Evolutionary conservation across 495 filamentous ascomycete species (phyloP), one percentile per base, ranked within the genome.

Genomic region (Penicillium roqueforti): DNA sequence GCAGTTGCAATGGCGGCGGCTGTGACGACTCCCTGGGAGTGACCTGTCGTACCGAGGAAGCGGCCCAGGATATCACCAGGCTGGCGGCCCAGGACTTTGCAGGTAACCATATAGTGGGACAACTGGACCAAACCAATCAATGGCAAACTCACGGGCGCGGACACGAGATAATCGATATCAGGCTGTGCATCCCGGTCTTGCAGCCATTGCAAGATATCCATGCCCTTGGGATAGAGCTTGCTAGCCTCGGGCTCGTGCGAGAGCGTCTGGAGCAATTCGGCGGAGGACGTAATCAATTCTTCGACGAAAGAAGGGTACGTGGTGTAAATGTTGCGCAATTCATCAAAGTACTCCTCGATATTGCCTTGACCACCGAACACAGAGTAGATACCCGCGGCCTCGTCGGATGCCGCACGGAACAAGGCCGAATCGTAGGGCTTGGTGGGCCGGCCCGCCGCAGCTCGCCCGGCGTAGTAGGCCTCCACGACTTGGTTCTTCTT

Each of bases 321-420:
- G 42, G 79, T 82, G 76, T 92, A 95, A 29, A 97, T 78, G 68
- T 92, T 87, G 34, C 92, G 84, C 37, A 99, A 81, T 73, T 99
- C 95, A 51, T 97, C 92, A 66, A 97, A 99, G 72, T 97, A 99
- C 70, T 97, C 95, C 68, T 97, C 91, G 54, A 97, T 97, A 69
- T 97, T 99, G 49, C 95, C 95, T 68, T 99, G 95, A n/a, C 95
- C 95, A 41, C 95, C 95, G 57, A 97, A 97, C 53, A 99, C 88
- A 45, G 84, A 89, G 76, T 95, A 97, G 38, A 97, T 77, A 51
- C 76, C 83, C 6, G 90, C 92, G 31, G 79, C 78, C 36, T 80
- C 82, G 39, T 97, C 92, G 3, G 82, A 84, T 4, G 89, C 91
- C 19, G 91, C 91, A 18, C 95, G 84, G 66, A 97, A 83, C 22